A percentile compares a stretch with the other conserved stretches of the same genome.
phyloP scores from a whole-genome alignment of 2,329 filamentous ascomycete species.

The Nemania sp. region DNA sequence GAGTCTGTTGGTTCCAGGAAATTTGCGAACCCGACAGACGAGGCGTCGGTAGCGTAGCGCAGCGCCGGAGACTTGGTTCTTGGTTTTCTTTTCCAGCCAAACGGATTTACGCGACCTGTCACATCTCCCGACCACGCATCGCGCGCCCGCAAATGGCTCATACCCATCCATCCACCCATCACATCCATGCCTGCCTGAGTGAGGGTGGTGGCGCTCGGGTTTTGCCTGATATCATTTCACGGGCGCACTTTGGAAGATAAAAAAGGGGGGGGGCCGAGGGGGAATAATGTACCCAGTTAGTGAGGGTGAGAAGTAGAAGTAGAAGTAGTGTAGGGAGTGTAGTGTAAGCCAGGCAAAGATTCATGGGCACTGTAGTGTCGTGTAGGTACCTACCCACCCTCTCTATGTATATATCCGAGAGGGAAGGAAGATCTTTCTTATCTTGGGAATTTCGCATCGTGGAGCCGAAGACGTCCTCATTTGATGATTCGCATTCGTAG shows the following conservation, averaged over 20 bases:
- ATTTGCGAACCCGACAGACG: not conserved
- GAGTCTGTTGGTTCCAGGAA: not conserved
- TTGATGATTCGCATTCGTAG: not conserved
- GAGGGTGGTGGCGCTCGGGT: not conserved
- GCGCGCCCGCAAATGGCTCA: not conserved
- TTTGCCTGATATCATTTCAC: not conserved
- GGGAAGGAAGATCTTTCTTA: constrained; percentile 7
- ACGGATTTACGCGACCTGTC: not conserved
- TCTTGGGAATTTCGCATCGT: constrained; percentile 3
- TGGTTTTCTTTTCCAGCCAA: not conserved
- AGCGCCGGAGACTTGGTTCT: not conserved
- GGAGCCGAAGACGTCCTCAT: not conserved
- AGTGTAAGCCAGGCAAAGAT: too few species aligned
- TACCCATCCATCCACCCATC: too few species aligned
- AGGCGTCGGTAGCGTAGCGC: not conserved
- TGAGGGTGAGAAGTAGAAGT: too few species aligned
- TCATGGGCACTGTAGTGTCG: too few species aligned
- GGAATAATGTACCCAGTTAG: too few species aligned
- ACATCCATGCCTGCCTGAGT: too few species aligned
- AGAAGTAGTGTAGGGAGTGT: too few species aligned
- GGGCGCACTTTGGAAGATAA: too few species aligned
- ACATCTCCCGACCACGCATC: not conserved
- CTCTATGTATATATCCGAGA: not conserved
- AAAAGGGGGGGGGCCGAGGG: too few species aligned
- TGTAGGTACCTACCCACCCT: not conserved